Evolutionary conservation across 768 basidiomycete genomes (phyloP).

Genomic region (Mycena rebaudengoi): DNA sequence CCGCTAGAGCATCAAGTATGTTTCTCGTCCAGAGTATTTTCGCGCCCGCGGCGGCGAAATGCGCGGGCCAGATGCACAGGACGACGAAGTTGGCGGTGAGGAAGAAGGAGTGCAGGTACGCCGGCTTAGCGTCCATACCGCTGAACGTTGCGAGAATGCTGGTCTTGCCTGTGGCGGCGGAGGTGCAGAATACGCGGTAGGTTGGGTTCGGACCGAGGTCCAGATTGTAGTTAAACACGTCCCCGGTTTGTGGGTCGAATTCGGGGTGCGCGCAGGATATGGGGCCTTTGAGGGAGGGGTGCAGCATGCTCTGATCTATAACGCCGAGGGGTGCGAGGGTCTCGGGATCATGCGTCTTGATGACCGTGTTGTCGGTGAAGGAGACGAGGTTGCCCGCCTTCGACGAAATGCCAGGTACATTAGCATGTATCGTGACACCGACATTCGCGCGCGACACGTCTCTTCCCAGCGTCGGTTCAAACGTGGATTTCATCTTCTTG

Average conservation of each 20-base stretch:
- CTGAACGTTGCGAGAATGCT: conserved; percentile 1
- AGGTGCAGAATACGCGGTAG: conserved; percentile 47
- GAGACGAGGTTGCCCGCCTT: conserved; percentile 29
- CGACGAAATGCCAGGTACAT: conserved; percentile 29
- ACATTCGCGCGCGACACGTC: conserved; percentile 18
- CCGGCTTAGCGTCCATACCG: conserved; percentile 38
- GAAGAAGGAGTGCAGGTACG: conserved; percentile 48
- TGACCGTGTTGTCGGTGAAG: conserved; percentile 38
- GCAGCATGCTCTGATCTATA: conserved; percentile 36
- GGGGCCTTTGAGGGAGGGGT: conserved; percentile 41
- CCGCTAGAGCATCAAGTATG: neutral
- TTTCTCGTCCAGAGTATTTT: neutral
- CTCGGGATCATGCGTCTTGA: conserved; percentile 45
- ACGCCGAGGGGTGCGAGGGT: conserved; percentile 46
- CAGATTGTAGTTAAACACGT: conserved; percentile 46
- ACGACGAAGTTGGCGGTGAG: conserved; percentile 48
- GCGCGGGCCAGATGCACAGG: conserved; percentile 44
- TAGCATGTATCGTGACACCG: conserved; percentile 29
- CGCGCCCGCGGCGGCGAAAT: conserved; percentile 13
- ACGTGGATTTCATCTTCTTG: conserved; percentile 32
- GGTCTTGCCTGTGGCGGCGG: conserved; percentile 35
- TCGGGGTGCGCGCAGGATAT: conserved; percentile 48
- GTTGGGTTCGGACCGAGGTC: conserved; percentile 34
- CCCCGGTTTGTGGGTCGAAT: conserved; percentile 43
- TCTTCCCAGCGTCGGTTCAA: neutral